Evolutionary conservation across 768 basidiomycete genomes (phyloP).

Genomic region (Calocybe gangraenosa): DNA sequence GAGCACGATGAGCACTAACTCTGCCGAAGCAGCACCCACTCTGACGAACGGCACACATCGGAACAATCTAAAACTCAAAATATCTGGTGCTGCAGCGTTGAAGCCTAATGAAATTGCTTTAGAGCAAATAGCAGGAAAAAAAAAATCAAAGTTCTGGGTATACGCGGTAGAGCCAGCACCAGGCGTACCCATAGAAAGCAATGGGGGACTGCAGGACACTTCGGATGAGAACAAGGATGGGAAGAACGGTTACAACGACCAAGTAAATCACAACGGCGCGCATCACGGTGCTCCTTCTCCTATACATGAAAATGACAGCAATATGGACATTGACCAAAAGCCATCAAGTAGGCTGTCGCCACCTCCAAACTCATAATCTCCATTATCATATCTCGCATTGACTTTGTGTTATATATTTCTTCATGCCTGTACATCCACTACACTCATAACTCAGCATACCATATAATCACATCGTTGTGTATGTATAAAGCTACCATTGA

Average conservation of each 20-base stretch:
- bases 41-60: conserved; percentile 23
- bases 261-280: conserved; percentile 12
- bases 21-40: conserved; percentile 35
- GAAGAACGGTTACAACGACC: conserved; percentile 7
- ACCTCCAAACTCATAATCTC: conserved; percentile 26
- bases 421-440: conserved; percentile 9
- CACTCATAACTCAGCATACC: background rate
- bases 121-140: conserved; percentile 75
- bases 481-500: background rate
- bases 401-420: conserved; percentile 1
- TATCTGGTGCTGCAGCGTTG: conserved; percentile 57
- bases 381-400: conserved; percentile 2
- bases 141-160: conserved; percentile 85
- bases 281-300: conserved; percentile 4
- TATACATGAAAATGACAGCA: conserved; percentile 13
- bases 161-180: conserved; percentile 77
- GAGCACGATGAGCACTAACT: conserved; percentile 55
- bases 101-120: conserved; percentile 72
- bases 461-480: no score
- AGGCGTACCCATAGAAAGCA: conserved; percentile 18
- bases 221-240: conserved; percentile 10
- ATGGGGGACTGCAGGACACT: conserved; percentile 1
- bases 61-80: conserved; percentile 44
- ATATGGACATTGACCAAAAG: conserved; percentile 26
- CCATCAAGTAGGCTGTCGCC: conserved; percentile 43